phyloP scores from a whole-genome alignment of 108 stramenopile species.

The Aurantiochytrium sp. region DNA sequence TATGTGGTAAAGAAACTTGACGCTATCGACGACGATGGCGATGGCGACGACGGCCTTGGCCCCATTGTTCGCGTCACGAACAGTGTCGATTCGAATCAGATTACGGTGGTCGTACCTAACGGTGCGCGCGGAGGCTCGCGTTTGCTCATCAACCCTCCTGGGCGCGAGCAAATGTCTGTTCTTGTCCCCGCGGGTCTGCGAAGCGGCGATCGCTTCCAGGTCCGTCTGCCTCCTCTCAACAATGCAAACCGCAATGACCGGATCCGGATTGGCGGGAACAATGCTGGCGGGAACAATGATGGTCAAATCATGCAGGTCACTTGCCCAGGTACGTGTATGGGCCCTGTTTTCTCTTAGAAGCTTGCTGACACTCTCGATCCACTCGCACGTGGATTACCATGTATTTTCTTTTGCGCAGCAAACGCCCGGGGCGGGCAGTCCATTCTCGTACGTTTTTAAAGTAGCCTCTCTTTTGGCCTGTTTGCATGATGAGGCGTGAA shows the following conservation, averaged over 20 bases:
- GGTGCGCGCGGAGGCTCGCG: not conserved
- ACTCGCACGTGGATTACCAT: not conserved
- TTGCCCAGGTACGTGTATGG: not conserved
- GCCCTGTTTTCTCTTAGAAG: too few species aligned
- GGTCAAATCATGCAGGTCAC: not conserved
- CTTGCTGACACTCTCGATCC: too few species aligned
- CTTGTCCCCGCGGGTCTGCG: not conserved
- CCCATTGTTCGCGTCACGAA: not conserved
- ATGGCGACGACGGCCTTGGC: not conserved
- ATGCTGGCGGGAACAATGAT: not conserved
- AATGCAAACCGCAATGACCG: not conserved
- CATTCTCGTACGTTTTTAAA: not conserved
- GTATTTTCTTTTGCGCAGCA: not conserved
- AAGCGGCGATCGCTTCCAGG: not conserved
- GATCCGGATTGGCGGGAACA: not conserved
- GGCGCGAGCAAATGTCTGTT: conserved; percentile 5
- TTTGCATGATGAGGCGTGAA: not conserved
- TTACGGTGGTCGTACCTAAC: not conserved
- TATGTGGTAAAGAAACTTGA: not conserved
- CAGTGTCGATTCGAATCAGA: not conserved
- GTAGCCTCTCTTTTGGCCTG: not conserved
- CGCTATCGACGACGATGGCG: conserved; percentile 9
- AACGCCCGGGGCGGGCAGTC: not conserved
- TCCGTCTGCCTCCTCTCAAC: not conserved
- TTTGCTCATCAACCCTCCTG: conserved; percentile 1